Evolutionary conservation across 352 stramenopile species (phyloP).

Genomic region (Blastocystis sp.): DNA sequence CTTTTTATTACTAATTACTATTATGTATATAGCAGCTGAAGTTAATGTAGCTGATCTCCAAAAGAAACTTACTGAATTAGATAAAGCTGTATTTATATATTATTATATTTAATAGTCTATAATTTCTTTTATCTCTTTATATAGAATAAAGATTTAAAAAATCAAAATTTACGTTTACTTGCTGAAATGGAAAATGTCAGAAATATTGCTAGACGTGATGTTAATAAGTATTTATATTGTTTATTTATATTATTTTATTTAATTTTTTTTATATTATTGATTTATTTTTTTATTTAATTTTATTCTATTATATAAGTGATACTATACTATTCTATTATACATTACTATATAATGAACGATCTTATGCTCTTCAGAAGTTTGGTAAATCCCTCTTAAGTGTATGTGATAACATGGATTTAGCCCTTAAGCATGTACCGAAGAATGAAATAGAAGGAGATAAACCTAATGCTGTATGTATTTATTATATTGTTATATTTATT

Average conservation of each 20-base stretch:
- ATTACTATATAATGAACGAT: slow-evolving; percentile 5
- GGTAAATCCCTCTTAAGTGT: slow-evolving; percentile 24
- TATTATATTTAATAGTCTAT: background rate
- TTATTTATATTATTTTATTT: background rate
- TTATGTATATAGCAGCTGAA: no score
- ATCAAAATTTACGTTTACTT: slow-evolving; percentile 32
- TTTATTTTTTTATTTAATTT: no score
- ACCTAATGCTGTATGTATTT: slow-evolving; percentile 4
- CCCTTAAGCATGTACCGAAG: slow-evolving; percentile 11
- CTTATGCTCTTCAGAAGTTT: slow-evolving; percentile 22
- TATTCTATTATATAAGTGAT: no score
- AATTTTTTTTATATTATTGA: no score
- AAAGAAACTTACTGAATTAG: slow-evolving; percentile 5
- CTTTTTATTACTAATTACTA: no score
- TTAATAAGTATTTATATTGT: background rate
- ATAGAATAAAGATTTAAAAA: slow-evolving; percentile 25
- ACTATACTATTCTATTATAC: no score
- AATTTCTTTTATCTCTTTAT: no score
- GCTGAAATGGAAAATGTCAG: slow-evolving; percentile 32
- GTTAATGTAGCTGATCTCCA: slow-evolving; percentile 12
- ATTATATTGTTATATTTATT: no score
- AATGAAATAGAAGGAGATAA: slow-evolving; percentile 9
- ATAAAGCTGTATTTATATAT: slow-evolving; percentile 6
- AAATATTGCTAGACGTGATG: slow-evolving; percentile 24
- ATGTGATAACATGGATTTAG: slow-evolving; percentile 18